Evolutionary conservation across 2,329 filamentous ascomycete species (phyloP), one percentile per base, ranked within the genome.

Genomic region (Colletotrichum eremochloae): DNA sequence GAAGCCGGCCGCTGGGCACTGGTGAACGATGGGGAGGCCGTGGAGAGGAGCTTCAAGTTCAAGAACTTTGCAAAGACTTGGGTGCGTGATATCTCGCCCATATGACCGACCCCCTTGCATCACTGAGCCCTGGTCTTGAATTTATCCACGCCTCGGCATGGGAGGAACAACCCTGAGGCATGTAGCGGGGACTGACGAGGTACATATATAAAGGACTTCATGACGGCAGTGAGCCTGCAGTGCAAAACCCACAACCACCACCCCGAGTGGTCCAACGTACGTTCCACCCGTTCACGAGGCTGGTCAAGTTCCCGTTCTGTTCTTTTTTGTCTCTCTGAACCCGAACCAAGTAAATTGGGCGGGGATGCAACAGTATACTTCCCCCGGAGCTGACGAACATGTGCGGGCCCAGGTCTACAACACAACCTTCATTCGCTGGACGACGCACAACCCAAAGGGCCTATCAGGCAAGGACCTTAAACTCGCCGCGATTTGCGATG

Each of bases 181-280:
- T 38, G 58, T 20, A n/a, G 20, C n/a, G n/a, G 24, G 31, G 0
- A 56, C 44, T 66, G 52, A 71, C 64, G 60, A 67, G 12, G 24
- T 33, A 33, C 7, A 15, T 36, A 5, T 29, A n/a, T 5, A n/a
- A 73, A 92, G 91, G 90, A 91, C 74, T 94, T 94, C 81, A 94
- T 94, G 92, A 92, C 91, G n/a, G 86, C 86, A 2, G 87, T 94
- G 18, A 90, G 92, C 14, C 82, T 90, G 42, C 88, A 93, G 76
- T 93, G 91, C 81, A 92, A 92, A 77, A 79, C 88, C 48, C 86
- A 88, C 77, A 92, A 90, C 76, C 92, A 94, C 79, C 92, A 94
- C 77, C 92, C 92, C 0, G 92, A 94, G 79, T 94, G 92, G 92
- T 91, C 90, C 2, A 94, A 94, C 77, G 91, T 91, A 81, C 75